Conservation (phyloP, 2,329 filamentous ascomycete species). For the Ascochyta koolunga region DNA sequence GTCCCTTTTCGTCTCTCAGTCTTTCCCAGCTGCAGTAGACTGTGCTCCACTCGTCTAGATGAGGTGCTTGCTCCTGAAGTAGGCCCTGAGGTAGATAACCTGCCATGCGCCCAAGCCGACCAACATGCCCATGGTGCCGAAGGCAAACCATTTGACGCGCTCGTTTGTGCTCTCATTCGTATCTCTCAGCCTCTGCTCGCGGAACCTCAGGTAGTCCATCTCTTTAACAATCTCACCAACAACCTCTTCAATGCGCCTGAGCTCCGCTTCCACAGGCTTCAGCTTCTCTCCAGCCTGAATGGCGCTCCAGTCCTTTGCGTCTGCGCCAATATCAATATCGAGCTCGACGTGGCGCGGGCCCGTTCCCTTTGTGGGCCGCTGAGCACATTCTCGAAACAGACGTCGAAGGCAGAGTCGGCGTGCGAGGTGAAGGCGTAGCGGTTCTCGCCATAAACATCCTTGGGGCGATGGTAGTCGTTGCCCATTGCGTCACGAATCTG, state of each 20-base stretch:
- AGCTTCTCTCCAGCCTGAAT: slow-evolving; percentile 97
- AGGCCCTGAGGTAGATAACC: slow-evolving; percentile 94
- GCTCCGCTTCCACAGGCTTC: slow-evolving; percentile 93
- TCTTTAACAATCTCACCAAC: slow-evolving; percentile 86
- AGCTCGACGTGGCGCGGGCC: slow-evolving; percentile 78
- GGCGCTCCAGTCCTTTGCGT: slow-evolving; percentile 97
- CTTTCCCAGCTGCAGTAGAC: not conserved
- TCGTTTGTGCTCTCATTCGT: slow-evolving; percentile 99
- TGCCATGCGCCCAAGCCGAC: slow-evolving; percentile 93
- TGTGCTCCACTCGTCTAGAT: slow-evolving; percentile 44
- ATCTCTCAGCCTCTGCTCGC: slow-evolving; percentile 95
- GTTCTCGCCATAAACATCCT: slow-evolving; percentile 89
- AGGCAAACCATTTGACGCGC: slow-evolving; percentile 97
- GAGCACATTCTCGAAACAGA: slow-evolving; percentile 91
- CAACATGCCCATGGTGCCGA: slow-evolving; percentile 90
- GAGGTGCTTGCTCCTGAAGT: slow-evolving; percentile 72
- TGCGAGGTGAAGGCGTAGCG: slow-evolving; percentile 93
- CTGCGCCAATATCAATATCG: slow-evolving; percentile 94
- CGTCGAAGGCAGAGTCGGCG: slow-evolving; percentile 89
- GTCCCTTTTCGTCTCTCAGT: not conserved
- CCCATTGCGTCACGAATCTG: slow-evolving; percentile 94
- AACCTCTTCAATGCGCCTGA: slow-evolving; percentile 90
- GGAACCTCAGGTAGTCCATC: slow-evolving; percentile 90
- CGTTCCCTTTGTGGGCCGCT: slow-evolving; percentile 52
- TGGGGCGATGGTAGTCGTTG: slow-evolving; percentile 93